phyloP scores from a whole-genome alignment of 805 yeast genomes.

The Candida ulmi region DNA sequence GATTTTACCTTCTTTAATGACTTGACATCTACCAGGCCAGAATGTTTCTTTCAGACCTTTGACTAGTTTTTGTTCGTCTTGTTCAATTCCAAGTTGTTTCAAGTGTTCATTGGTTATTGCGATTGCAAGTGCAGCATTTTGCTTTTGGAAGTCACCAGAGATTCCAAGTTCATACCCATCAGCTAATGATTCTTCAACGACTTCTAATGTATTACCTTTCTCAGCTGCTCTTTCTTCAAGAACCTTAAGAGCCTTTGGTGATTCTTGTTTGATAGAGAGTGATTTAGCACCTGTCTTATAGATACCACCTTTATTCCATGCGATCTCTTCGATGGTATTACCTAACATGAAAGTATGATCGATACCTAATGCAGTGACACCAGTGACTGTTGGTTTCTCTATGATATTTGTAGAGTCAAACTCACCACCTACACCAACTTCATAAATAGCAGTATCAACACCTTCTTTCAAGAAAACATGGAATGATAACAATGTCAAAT shows the following conservation, averaged over 20 bases:
- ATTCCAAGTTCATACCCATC: slow-evolving; percentile 50
- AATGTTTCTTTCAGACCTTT: slow-evolving; percentile 59
- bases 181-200: slow-evolving; percentile 38
- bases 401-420: slow-evolving; percentile 94
- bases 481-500: slow-evolving; percentile 81
- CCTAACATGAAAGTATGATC: slow-evolving; percentile 85
- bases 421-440: slow-evolving; percentile 98
- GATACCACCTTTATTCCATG: slow-evolving; percentile 96
- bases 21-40: slow-evolving; percentile 98
- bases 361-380: slow-evolving; percentile 80
- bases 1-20: slow-evolving; percentile 40
- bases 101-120: slow-evolving; percentile 62
- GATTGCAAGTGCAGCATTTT: slow-evolving; percentile 86
- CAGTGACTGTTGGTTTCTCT: slow-evolving; percentile 74
- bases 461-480: slow-evolving; percentile 85
- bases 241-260: slow-evolving; percentile 49
- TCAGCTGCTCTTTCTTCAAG: slow-evolving; percentile 67
- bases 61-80: slow-evolving; percentile 20
- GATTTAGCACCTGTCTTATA: slow-evolving; percentile 68
- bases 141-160: slow-evolving; percentile 77
- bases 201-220: slow-evolving; percentile 42
- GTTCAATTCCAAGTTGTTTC: slow-evolving; percentile 36
- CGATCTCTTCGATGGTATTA: slow-evolving; percentile 77
- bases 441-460: slow-evolving; percentile 91
- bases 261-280: slow-evolving; percentile 50